Base-by-base conservation (phyloP, 2,329 filamentous ascomycete species). In the Sporothrix variecibatus region DNA sequence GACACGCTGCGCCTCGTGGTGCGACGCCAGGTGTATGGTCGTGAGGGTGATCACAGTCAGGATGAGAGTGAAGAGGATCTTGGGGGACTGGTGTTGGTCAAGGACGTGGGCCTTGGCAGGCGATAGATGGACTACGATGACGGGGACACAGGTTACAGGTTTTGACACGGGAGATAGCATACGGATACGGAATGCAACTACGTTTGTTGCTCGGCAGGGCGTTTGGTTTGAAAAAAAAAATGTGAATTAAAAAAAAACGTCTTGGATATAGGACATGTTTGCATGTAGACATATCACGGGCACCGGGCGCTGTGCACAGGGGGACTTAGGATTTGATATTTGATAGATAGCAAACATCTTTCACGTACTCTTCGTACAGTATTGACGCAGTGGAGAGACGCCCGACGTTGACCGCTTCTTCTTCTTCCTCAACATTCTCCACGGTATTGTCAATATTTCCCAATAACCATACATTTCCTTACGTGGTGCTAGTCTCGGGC, bases 1-100 rank as follows among this genome's bases (percentile, higher is more conserved):
- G 92, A 89, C 12, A 91, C 94, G 28, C 86, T 97, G 58, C 86
- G 89, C 73, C 84, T 87, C 76, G 93, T 86, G 1, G 88, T 97
- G 1, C 62, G 51, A 82, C 82, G 87, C 1, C 96, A 96, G 83
- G 94, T 97, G 83, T 86, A 79, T 7, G 49, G 72, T 15, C 72
- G 12, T 26, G 51, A 28, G 51, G 15, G 31, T 28, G 80, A 81
- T 12, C 64, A 7, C 7, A 34, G 17, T 3, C 40, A 11, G 3
- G 28, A 60, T 2, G 38, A 46, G 62, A 38, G 4, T 9, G 49
- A 23, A 23, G 77, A 79, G 28, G 75, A 73, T 43, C 75, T 71
- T n/a, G 76, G 78, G 31, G 80, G 77, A 71, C 84, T 91, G 85
- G 84, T 89, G 71, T 77, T 85, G 74, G 89, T 90, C 51, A 84